Percentiles rank a stretch among this genome's conserved stretches.
Conservation (phyloP, 1,284 basidiomycete species). For the Fomitiporia mediterranea region DNA sequence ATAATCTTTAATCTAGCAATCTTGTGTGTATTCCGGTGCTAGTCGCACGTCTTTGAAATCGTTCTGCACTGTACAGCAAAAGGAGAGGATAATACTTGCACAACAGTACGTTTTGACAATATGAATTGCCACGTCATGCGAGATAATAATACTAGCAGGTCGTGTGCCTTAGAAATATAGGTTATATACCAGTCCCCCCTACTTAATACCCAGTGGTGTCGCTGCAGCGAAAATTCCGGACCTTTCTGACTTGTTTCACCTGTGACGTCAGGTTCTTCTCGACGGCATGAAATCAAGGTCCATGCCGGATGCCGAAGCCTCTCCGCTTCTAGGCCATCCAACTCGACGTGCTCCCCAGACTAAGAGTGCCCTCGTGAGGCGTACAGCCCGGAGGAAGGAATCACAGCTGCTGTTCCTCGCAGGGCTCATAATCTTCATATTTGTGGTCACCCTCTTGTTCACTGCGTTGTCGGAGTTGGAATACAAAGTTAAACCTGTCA, state of each 20-base stretch:
- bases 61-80: too few species aligned
- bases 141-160: too few species aligned
- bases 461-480: not conserved
- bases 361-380: not conserved
- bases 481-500: constrained; percentile 12
- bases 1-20: too few species aligned
- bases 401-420: not conserved
- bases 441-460: not conserved
- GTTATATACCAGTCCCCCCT: too few species aligned
- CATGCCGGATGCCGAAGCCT: not conserved
- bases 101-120: not conserved
- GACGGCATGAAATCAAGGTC: not conserved
- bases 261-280: not conserved
- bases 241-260: not conserved
- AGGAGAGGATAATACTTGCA: not conserved
- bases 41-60: too few species aligned
- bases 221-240: too few species aligned
- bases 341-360: not conserved
- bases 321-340: not conserved
- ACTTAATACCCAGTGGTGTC: too few species aligned
- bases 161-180: too few species aligned
- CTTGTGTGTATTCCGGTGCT: too few species aligned
- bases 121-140: too few species aligned
- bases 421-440: not conserved
- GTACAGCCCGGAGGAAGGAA: not conserved